Evolutionary conservation across 2,329 filamentous ascomycete species (phyloP).

Genomic region (Colletotrichum orchidophilum): DNA sequence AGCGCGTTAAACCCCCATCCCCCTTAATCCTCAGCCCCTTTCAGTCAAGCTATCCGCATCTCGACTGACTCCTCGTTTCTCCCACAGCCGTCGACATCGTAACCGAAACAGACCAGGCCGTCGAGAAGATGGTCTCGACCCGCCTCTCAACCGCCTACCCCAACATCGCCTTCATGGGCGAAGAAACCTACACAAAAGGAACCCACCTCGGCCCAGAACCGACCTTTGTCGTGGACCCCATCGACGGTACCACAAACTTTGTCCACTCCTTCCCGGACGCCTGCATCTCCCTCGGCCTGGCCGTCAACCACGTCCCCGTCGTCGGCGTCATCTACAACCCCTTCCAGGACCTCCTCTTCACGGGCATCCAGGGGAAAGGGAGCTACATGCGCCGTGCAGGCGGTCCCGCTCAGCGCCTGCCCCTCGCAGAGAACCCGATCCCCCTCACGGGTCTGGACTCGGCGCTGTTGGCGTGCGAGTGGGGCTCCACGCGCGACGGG

Average conservation of each 20-base stretch:
- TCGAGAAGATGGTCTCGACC: slow-evolving; percentile 69
- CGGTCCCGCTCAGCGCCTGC: slow-evolving; percentile 49
- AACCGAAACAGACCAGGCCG: slow-evolving; percentile 73
- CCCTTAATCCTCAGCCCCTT: not conserved
- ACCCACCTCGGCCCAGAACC: slow-evolving; percentile 69
- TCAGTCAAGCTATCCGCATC: not conserved
- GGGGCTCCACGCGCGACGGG: slow-evolving; percentile 75
- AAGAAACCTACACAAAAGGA: slow-evolving; percentile 80
- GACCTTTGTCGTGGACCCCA: slow-evolving; percentile 84
- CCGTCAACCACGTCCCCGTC: slow-evolving; percentile 67
- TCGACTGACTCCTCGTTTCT: not conserved
- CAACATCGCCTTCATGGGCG: slow-evolving; percentile 72
- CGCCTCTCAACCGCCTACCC: slow-evolving; percentile 64
- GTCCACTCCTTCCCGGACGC: slow-evolving; percentile 79
- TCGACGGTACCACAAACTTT: slow-evolving; percentile 86
- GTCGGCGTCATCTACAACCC: slow-evolving; percentile 86
- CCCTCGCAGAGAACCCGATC: slow-evolving; percentile 57
- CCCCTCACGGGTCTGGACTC: slow-evolving; percentile 68
- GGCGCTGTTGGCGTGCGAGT: slow-evolving; percentile 76
- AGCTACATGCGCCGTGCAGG: slow-evolving; percentile 64
- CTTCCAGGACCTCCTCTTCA: slow-evolving; percentile 75
- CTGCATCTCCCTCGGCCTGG: slow-evolving; percentile 80
- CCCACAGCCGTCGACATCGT: slow-evolving; percentile 72
- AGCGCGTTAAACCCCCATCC: not conserved
- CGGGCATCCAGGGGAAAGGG: slow-evolving; percentile 73